Evolutionary conservation across 2,329 filamentous ascomycete genomes (phyloP).

Genomic region (Colletotrichum orchidophilum): DNA sequence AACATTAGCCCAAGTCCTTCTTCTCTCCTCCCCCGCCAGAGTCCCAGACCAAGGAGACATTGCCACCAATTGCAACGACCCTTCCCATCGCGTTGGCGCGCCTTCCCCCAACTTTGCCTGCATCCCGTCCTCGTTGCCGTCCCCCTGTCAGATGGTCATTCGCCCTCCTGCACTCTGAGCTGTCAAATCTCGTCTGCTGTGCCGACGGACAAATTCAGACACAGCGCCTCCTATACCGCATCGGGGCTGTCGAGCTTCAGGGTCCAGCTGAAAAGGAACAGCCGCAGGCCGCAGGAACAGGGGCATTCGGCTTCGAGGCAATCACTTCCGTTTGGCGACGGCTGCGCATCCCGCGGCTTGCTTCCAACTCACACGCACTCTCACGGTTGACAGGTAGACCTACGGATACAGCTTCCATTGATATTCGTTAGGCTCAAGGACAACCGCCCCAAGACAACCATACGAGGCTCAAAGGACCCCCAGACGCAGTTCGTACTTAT

Average conservation of each 20-base stretch:
- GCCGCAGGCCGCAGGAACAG: constrained; percentile 18
- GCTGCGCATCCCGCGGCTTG: constrained; percentile 10
- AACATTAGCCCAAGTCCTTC: background rate
- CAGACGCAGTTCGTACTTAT: background rate
- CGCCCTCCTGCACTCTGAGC: constrained; percentile 19
- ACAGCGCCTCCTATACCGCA: constrained; percentile 1
- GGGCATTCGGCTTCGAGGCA: constrained; percentile 28
- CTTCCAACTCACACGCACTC: background rate
- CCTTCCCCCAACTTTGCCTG: constrained; percentile 19
- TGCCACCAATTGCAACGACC: constrained; percentile 27
- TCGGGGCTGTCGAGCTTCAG: constrained; percentile 22
- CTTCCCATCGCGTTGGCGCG: constrained; percentile 5
- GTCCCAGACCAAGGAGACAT: constrained; percentile 3
- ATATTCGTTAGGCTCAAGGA: background rate
- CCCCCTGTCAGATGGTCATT: constrained; percentile 13
- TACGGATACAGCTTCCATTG: background rate
- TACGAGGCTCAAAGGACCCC: background rate
- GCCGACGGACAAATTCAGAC: constrained; percentile 10
- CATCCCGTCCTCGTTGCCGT: background rate
- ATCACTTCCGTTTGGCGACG: constrained; percentile 29
- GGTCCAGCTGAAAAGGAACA: constrained; percentile 25
- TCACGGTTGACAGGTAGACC: no score
- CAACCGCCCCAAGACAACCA: background rate
- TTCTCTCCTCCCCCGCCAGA: background rate
- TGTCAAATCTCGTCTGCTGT: constrained; percentile 7